Evolutionary conservation across 108 stramenopile species (phyloP).

Genomic region (Nitzschia palea): DNA sequence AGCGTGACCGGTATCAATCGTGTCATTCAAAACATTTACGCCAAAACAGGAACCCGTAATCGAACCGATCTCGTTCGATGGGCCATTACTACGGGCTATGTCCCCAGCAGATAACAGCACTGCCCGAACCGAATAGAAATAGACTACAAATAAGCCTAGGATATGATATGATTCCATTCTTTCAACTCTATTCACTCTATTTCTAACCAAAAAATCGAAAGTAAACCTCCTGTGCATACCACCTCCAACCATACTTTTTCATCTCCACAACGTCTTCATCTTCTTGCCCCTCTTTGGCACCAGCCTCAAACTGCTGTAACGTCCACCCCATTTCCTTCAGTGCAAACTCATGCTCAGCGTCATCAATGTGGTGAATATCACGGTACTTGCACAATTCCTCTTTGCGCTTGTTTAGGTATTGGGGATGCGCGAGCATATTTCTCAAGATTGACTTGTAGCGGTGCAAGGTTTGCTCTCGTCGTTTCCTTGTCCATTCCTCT

Average conservation of each 20-base stretch:
- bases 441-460: slow-evolving; percentile 75
- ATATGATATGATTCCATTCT: too few relatives aligned
- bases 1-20: slow-evolving; percentile 15
- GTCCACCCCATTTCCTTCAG: slow-evolving; percentile 71
- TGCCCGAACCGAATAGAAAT: too few relatives aligned
- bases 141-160: too few relatives aligned
- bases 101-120: slow-evolving; percentile 13
- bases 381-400: slow-evolving; percentile 68
- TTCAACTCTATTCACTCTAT: background rate
- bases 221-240: slow-evolving; percentile 6
- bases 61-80: slow-evolving; percentile 65
- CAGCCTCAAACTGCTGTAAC: slow-evolving; percentile 61
- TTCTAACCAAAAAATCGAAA: slow-evolving; percentile 11
- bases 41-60: slow-evolving; percentile 39
- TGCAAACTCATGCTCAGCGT: slow-evolving; percentile 52
- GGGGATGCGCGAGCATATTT: slow-evolving; percentile 57
- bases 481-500: slow-evolving; percentile 65
- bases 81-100: slow-evolving; percentile 54
- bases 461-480: slow-evolving; percentile 70
- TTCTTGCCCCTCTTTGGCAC: slow-evolving; percentile 16
- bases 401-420: slow-evolving; percentile 48
- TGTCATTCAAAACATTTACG: slow-evolving; percentile 32
- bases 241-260: slow-evolving; percentile 9
- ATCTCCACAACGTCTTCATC: slow-evolving; percentile 17
- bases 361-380: slow-evolving; percentile 78